Percentiles rank a stretch among this genome's conserved stretches.
phyloP scores from a whole-genome alignment of 129 eudicot genomes.

The Centaurea solstitialis region DNA sequence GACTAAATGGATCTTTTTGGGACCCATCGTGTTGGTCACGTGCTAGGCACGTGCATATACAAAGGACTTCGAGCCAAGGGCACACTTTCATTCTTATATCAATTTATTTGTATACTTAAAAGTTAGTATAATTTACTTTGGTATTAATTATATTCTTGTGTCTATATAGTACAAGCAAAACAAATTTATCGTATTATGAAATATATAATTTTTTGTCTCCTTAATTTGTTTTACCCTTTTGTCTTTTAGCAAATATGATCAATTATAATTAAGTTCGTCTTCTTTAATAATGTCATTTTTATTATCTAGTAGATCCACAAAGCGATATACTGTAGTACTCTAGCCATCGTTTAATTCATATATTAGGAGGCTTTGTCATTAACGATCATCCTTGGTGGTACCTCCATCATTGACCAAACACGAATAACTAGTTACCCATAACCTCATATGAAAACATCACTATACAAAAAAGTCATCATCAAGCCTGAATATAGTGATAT shows the following conservation, averaged over 20 bases:
- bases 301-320: too few relatives aligned
- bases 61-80: too few relatives aligned
- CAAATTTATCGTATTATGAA: neutral
- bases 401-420: neutral
- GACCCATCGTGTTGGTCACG: slow-evolving; percentile 15
- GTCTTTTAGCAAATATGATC: neutral
- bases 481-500: too few relatives aligned
- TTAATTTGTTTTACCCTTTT: neutral
- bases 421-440: too few relatives aligned
- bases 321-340: too few relatives aligned
- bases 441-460: neutral
- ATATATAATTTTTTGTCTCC: neutral
- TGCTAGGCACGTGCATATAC: neutral
- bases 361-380: too few relatives aligned
- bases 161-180: neutral
- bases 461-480: neutral
- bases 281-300: too few relatives aligned
- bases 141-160: neutral
- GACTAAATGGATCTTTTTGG: slow-evolving; percentile 11
- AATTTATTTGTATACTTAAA: slow-evolving; percentile 9
- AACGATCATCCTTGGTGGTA: neutral
- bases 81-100: too few relatives aligned
- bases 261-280: too few relatives aligned
- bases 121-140: neutral
- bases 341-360: neutral